phyloP scores from a whole-genome alignment of 352 stramenopile genomes.

The Stephanocyclus meneghinianus region DNA sequence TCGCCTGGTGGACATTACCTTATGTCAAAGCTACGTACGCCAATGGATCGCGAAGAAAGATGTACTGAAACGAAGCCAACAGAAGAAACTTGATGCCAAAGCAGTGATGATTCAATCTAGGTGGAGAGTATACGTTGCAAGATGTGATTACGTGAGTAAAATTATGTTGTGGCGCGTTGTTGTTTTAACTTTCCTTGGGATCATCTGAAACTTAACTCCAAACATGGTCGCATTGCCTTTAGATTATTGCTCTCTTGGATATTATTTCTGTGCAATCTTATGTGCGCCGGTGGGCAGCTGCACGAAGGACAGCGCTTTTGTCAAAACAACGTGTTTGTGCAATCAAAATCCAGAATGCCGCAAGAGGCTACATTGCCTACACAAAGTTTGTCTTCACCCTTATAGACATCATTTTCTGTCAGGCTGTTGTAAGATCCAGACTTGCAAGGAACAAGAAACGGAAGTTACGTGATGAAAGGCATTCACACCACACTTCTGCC shows the following conservation, averaged over 20 bases:
- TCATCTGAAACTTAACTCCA: neutral
- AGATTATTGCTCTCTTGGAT: conserved; percentile 13
- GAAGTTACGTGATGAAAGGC: neutral
- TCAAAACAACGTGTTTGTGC: neutral
- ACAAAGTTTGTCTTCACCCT: conserved; percentile 8
- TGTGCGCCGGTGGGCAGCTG: conserved; percentile 3
- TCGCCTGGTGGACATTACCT: neutral
- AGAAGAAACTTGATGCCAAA: neutral
- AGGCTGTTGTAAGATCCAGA: conserved; percentile 12
- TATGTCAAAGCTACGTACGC: conserved; percentile 19
- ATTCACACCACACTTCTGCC: neutral
- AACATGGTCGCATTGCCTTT: neutral
- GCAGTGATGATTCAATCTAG: conserved; percentile 23
- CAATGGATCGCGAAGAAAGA: conserved; percentile 4
- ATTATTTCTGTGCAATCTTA: conserved; percentile 16
- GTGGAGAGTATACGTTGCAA: conserved; percentile 19
- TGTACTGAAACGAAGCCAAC: neutral
- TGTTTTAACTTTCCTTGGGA: neutral
- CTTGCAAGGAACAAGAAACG: neutral
- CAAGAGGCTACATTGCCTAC: conserved; percentile 7
- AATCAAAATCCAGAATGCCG: conserved; percentile 12
- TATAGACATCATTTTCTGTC: conserved; percentile 22
- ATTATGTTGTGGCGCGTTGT: neutral
- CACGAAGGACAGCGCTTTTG: neutral
- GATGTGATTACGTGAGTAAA: conserved; percentile 16